Base-by-base conservation (phyloP, 1,284 basidiomycete genomes). In the Cryptococcus sp. region DNA sequence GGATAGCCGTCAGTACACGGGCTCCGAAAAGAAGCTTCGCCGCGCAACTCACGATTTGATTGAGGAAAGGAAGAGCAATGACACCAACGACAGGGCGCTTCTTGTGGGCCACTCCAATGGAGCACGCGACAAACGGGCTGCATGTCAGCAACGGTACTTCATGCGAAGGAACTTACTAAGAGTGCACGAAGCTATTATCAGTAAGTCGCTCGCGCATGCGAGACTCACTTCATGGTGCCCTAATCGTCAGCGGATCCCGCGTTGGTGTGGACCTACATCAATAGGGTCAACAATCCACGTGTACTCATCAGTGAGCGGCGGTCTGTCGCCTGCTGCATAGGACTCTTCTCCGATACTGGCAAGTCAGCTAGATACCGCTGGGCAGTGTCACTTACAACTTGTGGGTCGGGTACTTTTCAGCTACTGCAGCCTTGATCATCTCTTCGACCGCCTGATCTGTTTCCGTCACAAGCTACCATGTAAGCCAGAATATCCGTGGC, bases 381-480 rank as follows among this genome's bases (percentile, higher is more conserved):
- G 4, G 33, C 28, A 15, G 28, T 23, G 4, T 2, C 11, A 53
- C 71, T 49, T 49, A 74, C 74, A 93, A 94, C 62, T 86, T 80
- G 77, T 92, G 95, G 11, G 75, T 66, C 0, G 92, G 91, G 72
- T 89, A 96, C 50, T 78, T 80, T 33, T 79, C 77, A 18, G 80
- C 77, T 52, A 97, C 85, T 67, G 86, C 83, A 44, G 80, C 70
- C 75, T 85, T 87, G 52, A 97, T 90, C 53, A 94, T 80, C 62
- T 89, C 85, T 75, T 97, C 94, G 7, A 96, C 92, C 23, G 82
- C 85, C 56, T 94, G 87, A 76, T 98, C 94, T 65, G 91, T 95
- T 78, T 96, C 89, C 0, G 94, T 98, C 11, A 98, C 94, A 28
- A 97, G 81, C 72, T 80, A 62, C 58, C 13, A 12, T 15, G 50